phyloP scores from a whole-genome alignment of 768 basidiomycete genomes.

The Mycena galopus region DNA sequence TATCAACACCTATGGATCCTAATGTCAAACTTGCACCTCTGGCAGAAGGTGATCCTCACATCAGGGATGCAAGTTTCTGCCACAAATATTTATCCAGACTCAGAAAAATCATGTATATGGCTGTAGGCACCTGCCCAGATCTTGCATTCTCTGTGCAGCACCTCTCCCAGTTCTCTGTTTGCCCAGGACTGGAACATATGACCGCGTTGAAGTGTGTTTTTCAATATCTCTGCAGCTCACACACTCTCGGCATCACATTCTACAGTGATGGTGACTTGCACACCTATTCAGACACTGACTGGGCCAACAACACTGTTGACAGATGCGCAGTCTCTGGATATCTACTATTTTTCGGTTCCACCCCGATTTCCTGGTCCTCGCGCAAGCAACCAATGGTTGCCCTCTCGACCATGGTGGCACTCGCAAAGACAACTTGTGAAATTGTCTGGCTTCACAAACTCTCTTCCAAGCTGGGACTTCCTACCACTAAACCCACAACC shows the following conservation, averaged over 20 bases:
- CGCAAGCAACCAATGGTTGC: neutral
- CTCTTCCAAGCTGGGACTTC: neutral
- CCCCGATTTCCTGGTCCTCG: neutral
- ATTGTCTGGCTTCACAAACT: neutral
- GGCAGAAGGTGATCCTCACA: neutral
- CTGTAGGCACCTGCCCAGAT: conserved; percentile 49
- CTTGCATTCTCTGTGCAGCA: conserved; percentile 46
- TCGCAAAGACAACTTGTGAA: neutral
- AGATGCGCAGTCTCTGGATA: neutral
- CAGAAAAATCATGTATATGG: conserved; percentile 47
- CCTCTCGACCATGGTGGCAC: neutral
- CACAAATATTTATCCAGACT: conserved; percentile 41
- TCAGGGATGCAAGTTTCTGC: conserved; percentile 17
- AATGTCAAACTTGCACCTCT: conserved; percentile 30
- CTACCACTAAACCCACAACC: neutral
- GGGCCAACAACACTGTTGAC: too few species aligned
- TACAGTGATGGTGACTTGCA: neutral
- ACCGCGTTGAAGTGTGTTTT: conserved; percentile 49
- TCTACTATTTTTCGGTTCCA: neutral
- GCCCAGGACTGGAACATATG: conserved; percentile 48
- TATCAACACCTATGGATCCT: conserved; percentile 35
- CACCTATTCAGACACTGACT: conserved; percentile 10
- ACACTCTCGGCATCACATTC: conserved; percentile 31
- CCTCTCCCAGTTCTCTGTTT: conserved; percentile 44
- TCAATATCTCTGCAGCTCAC: conserved; percentile 48